Base-by-base conservation (phyloP, 495 filamentous ascomycete species). In the Staphylotrichum longicolle region DNA sequence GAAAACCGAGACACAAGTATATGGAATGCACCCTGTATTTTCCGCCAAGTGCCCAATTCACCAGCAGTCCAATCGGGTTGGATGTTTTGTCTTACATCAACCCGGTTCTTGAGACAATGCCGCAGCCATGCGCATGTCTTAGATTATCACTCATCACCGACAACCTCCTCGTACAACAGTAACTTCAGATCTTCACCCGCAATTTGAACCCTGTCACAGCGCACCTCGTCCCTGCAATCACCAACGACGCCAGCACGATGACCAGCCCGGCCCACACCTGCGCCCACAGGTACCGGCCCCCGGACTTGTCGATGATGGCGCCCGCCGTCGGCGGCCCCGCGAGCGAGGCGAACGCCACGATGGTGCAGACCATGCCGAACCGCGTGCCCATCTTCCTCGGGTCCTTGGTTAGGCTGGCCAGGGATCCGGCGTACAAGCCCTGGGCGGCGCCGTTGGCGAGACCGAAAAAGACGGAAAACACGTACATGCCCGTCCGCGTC, bases 311-410 rank as follows among this genome's bases (percentile, higher is more conserved):
- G 33, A 79, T 78, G 41, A 78, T 78, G 6, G 76, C 76, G 4
- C 77, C 75, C 0, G 78, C 76, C 1, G 70, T 75, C 2, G 76
- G 76, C 27, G 77, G 76, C 0, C 77, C 77, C 2, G 76, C 77
- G 15, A 78, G 66, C 15, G 74, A 74, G 4, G 75, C 75, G 53
- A 77, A 75, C 6, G 68, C 73, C 4, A 67, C 58, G 39, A 76
- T 67, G 4, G 74, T 78, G 35, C 72, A 77, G 14, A 76, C 72
- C 76, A 80, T 78, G 39, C 77, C 77, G 52, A 76, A 78, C 15
- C 76, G 47, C 0, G 70, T 76, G 3, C 78, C 77, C 75, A 78
- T 76, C 67, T 75, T 76, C 20, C 67, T 54, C 2, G 70, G 75
- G 54, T 79, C 70, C 44, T 62, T 68, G 11, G 72, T 78, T 54